These are phyloP conservation scores for Ganoderma boninense DNA, from an alignment of 1,284 basidiomycete genomes.

Conservation along the genomic window DNA sequence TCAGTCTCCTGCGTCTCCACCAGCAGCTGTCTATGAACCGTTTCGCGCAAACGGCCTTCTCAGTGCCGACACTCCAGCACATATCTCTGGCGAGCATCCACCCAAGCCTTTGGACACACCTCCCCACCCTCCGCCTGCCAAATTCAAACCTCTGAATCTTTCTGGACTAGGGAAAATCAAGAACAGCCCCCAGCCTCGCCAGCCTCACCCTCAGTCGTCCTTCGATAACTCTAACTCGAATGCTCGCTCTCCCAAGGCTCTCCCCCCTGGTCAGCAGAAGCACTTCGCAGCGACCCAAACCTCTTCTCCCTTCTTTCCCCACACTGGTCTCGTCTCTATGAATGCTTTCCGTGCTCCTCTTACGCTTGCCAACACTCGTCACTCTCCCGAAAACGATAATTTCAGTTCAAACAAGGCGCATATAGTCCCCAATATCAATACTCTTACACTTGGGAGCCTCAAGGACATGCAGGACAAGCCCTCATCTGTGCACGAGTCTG, in stretches of 20 bases:
- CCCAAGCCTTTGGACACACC: background rate
- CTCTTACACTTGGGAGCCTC: slow-evolving; percentile 3
- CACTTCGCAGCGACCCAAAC: slow-evolving; percentile 26
- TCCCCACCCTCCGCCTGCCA: slow-evolving; percentile 10
- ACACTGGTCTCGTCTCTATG: slow-evolving; percentile 26
- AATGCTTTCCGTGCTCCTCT: slow-evolving; percentile 31
- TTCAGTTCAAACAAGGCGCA: slow-evolving; percentile 39
- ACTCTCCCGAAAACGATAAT: slow-evolving; percentile 28
- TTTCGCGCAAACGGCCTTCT: slow-evolving; percentile 32
- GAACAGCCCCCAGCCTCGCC: slow-evolving; percentile 5
- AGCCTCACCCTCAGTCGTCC: slow-evolving; percentile 22
- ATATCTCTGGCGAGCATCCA: slow-evolving; percentile 9
- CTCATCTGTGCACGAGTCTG: slow-evolving; percentile 6
- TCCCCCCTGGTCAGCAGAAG: slow-evolving; percentile 27
- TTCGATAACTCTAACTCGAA: slow-evolving; percentile 23
- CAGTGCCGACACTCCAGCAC: slow-evolving; percentile 4
- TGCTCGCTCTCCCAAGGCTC: slow-evolving; percentile 27
- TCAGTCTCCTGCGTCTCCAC: slow-evolving; percentile 4
- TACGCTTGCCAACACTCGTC: slow-evolving; percentile 23
- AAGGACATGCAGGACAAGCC: slow-evolving; percentile 21
- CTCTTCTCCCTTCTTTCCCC: slow-evolving; percentile 37
- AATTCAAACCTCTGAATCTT: slow-evolving; percentile 41
- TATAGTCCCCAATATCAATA: slow-evolving; percentile 34
- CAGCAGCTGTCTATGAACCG: slow-evolving; percentile 12
- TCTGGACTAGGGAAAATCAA: slow-evolving; percentile 35